Conservation (phyloP, 192 early-diverging fungal species). For the Linnemannia exigua region DNA sequence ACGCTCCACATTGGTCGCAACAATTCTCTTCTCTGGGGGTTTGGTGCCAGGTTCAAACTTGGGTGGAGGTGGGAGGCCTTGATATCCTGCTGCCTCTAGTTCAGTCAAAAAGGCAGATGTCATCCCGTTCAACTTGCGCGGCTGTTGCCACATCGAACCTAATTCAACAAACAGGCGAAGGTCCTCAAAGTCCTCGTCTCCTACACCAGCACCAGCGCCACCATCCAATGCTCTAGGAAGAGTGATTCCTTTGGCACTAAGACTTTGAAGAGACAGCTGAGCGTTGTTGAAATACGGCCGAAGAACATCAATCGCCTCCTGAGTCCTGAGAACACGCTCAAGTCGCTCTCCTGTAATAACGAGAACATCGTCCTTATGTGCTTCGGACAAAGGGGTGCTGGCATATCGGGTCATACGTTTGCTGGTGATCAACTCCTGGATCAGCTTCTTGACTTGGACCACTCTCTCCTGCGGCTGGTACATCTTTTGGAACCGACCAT, state of each 20-base stretch:
- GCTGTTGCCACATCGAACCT: conserved; percentile 25
- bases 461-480: conserved; percentile 28
- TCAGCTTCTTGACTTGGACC: background rate
- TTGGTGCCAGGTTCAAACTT: background rate
- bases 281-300: conserved; percentile 12
- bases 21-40: background rate
- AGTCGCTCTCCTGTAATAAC: background rate
- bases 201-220: background rate
- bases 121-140: conserved; percentile 6
- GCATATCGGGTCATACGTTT: background rate
- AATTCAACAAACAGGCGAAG: conserved; percentile 31
- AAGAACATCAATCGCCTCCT: conserved; percentile 14
- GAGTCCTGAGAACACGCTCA: conserved; percentile 8
- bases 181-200: conserved; percentile 20
- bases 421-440: conserved; percentile 6
- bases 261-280: background rate
- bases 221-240: background rate
- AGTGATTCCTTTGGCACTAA: background rate
- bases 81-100: conserved; percentile 1
- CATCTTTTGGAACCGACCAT: conserved; percentile 38
- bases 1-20: background rate
- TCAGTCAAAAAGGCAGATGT: background rate
- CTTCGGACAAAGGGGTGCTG: background rate
- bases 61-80: background rate
- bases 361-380: conserved; percentile 3